phyloP scores from a whole-genome alignment of 208 protist species.

The Phytomonas francai region DNA sequence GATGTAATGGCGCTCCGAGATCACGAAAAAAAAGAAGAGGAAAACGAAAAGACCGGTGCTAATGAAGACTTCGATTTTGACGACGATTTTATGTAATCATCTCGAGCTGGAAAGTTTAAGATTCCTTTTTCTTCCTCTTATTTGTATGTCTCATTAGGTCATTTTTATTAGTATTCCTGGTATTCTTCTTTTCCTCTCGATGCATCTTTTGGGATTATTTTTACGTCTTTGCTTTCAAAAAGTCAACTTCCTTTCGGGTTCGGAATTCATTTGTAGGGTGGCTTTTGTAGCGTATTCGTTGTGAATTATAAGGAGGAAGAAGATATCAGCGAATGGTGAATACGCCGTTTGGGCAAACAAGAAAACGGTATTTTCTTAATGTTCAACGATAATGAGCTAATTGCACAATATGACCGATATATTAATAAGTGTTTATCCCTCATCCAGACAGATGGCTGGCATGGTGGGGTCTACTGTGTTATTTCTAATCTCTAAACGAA shows the following conservation, averaged over 20 bases:
- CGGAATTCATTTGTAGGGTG: background rate
- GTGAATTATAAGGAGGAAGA: background rate
- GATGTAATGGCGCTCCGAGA: slow-evolving; percentile 86
- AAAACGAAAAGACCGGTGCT: slow-evolving; percentile 44
- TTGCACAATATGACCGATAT: background rate
- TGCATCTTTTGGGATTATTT: slow-evolving; percentile 3
- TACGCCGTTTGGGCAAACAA: background rate
- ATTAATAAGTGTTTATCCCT: background rate
- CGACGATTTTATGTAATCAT: slow-evolving; percentile 83
- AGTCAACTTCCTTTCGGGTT: background rate
- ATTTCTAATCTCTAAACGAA: background rate
- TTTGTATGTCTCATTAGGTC: slow-evolving; percentile 10
- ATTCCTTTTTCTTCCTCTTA: background rate
- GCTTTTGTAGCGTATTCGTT: background rate
- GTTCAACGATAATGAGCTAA: background rate
- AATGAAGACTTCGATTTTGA: slow-evolving; percentile 88
- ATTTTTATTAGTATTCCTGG: slow-evolving; percentile 14
- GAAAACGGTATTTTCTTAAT: background rate
- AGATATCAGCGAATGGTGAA: background rate
- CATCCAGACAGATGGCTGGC: background rate
- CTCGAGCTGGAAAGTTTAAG: background rate
- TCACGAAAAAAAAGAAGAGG: slow-evolving; percentile 74
- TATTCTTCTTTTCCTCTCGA: slow-evolving; percentile 11
- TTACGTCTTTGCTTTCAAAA: slow-evolving; percentile 10
- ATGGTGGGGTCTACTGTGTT: background rate